These are phyloP conservation scores for Hebeloma cylindrosporum DNA, from an alignment of 768 basidiomycete species.

Conservation along the genomic window DNA sequence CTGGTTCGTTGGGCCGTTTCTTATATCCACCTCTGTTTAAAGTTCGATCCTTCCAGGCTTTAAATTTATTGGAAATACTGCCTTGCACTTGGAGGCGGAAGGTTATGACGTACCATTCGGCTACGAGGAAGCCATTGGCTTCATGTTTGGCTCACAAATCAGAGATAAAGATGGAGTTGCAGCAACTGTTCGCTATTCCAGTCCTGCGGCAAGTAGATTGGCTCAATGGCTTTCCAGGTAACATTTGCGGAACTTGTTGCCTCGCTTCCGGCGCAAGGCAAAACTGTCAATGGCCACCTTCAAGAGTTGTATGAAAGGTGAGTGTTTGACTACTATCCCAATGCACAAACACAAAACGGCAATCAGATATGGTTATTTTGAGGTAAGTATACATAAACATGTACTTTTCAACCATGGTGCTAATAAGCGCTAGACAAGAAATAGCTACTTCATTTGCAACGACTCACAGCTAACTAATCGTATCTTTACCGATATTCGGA, in stretches of 20 bases:
- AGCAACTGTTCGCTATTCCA: slow-evolving; percentile 54
- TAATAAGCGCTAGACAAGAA: slow-evolving; percentile 56
- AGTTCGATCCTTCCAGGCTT: slow-evolving; percentile 52
- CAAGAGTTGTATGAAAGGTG: slow-evolving; percentile 63
- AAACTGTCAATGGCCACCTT: slow-evolving; percentile 57
- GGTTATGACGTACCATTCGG: slow-evolving; percentile 79
- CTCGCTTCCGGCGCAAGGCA: slow-evolving; percentile 47
- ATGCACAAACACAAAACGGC: not conserved
- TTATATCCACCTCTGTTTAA: not conserved
- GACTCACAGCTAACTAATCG: slow-evolving; percentile 62
- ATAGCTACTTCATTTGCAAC: slow-evolving; percentile 80
- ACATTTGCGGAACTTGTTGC: slow-evolving; percentile 69
- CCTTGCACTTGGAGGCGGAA: slow-evolving; percentile 56
- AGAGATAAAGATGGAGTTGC: slow-evolving; percentile 89
- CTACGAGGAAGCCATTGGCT: slow-evolving; percentile 93
- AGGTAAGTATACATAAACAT: slow-evolving; percentile 39
- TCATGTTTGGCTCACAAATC: slow-evolving; percentile 78
- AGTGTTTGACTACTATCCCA: slow-evolving; percentile 8
- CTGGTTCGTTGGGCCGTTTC: slow-evolving; percentile 47
- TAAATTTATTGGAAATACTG: slow-evolving; percentile 88
- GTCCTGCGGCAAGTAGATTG: not conserved
- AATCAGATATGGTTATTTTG: slow-evolving; percentile 73
- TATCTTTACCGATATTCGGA: slow-evolving; percentile 70
- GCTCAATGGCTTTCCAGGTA: slow-evolving; percentile 39
- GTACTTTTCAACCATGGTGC: not conserved